Evolutionary conservation across 495 filamentous ascomycete species (phyloP).

Genomic region (Hypoxylon intermedium): DNA sequence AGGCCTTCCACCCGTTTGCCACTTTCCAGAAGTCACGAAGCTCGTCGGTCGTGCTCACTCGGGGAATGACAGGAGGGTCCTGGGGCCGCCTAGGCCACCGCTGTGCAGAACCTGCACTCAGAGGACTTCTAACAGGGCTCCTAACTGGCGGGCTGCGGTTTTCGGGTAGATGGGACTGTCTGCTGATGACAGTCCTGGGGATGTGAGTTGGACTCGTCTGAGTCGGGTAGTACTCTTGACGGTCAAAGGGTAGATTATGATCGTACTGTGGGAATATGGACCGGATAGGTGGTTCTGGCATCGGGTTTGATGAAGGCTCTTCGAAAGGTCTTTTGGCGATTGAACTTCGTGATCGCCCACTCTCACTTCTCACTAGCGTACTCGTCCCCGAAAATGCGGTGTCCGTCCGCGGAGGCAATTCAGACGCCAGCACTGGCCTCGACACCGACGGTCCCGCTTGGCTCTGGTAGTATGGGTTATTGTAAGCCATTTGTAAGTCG

Average conservation of each 20-base stretch:
- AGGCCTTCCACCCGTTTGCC: slow-evolving; percentile 61
- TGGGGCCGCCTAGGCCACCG: slow-evolving; percentile 48
- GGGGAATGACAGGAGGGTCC: slow-evolving; percentile 54
- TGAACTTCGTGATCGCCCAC: slow-evolving; percentile 55
- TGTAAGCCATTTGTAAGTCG: slow-evolving; percentile 28
- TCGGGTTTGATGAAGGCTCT: slow-evolving; percentile 41
- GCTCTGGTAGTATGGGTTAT: slow-evolving; percentile 38
- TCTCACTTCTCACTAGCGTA: slow-evolving; percentile 57
- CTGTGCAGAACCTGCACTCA: slow-evolving; percentile 40
- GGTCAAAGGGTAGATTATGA: slow-evolving; percentile 68
- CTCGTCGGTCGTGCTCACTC: slow-evolving; percentile 58
- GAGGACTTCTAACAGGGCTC: slow-evolving; percentile 42
- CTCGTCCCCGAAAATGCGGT: slow-evolving; percentile 60
- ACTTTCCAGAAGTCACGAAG: slow-evolving; percentile 63
- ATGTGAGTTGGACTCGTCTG: slow-evolving; percentile 61
- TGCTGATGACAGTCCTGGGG: slow-evolving; percentile 62
- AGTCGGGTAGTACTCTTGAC: slow-evolving; percentile 73
- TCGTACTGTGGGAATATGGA: slow-evolving; percentile 86
- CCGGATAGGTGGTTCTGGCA: slow-evolving; percentile 48
- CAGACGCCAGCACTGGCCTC: slow-evolving; percentile 43
- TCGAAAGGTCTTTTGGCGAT: slow-evolving; percentile 56
- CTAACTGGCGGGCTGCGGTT: slow-evolving; percentile 37
- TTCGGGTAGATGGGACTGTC: slow-evolving; percentile 61
- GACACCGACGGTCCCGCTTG: slow-evolving; percentile 49
- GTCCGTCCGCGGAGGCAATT: slow-evolving; percentile 52